Conservation (phyloP, 768 basidiomycete genomes). For the Floccularia luteovirens region DNA sequence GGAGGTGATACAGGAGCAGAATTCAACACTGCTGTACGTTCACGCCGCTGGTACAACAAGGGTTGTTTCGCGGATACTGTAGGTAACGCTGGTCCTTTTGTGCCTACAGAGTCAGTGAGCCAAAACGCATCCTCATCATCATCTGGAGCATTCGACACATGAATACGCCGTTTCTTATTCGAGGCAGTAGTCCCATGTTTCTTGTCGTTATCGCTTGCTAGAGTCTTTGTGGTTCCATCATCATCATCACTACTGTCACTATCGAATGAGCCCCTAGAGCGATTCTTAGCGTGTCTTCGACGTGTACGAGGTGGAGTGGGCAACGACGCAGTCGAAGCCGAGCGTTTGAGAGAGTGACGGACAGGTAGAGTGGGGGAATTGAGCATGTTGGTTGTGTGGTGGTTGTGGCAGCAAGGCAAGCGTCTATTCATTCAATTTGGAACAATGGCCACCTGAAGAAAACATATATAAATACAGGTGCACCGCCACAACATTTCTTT, state of each 20-base stretch:
- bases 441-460: too few species aligned
- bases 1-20: slow-evolving; percentile 57
- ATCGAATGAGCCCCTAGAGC: slow-evolving; percentile 33
- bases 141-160: slow-evolving; percentile 20
- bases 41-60: slow-evolving; percentile 28
- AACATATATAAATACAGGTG: too few species aligned
- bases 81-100: too few species aligned
- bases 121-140: slow-evolving; percentile 50
- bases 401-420: too few species aligned
- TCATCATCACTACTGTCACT: slow-evolving; percentile 30
- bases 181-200: slow-evolving; percentile 10
- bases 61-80: too few species aligned
- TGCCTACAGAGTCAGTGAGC: slow-evolving; percentile 21
- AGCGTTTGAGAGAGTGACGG: slow-evolving; percentile 46
- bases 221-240: slow-evolving; percentile 19
- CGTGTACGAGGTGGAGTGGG: slow-evolving; percentile 61
- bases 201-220: slow-evolving; percentile 27
- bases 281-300: slow-evolving; percentile 37
- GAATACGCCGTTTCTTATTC: slow-evolving; percentile 34
- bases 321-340: slow-evolving; percentile 55
- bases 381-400: slow-evolving; percentile 20
- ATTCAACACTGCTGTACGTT: slow-evolving; percentile 11
- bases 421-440: too few species aligned
- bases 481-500: too few species aligned
- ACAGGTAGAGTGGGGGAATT: slow-evolving; percentile 23